Conservation (phyloP, 1,139 yeast genomes). For the Yamadazyma membranifaciens region DNA sequence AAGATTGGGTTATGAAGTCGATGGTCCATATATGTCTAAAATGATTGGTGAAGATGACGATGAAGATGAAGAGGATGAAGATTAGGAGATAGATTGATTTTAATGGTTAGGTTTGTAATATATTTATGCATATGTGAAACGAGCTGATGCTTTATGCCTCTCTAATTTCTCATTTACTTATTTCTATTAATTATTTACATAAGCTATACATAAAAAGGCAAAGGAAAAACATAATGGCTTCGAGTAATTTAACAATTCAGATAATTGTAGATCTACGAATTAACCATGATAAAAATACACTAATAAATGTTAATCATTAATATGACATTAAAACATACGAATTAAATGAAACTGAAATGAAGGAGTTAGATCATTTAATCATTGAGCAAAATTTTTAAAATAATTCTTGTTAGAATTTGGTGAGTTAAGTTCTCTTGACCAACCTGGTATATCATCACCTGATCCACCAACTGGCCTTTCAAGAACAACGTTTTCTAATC, state of each 20-base stretch:
- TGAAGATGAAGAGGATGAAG: conserved; percentile 1
- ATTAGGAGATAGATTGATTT: neutral
- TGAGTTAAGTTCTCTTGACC: conserved; percentile 45
- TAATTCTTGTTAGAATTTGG: conserved; percentile 5
- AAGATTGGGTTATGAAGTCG: conserved; percentile 84
- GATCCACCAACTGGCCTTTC: conserved; percentile 61
- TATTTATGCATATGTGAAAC: neutral
- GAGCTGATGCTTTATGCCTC: neutral
- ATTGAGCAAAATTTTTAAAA: conserved; percentile 4
- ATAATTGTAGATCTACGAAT: neutral
- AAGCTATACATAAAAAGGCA: neutral
- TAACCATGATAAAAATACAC: neutral
- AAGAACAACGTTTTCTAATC: conserved; percentile 53
- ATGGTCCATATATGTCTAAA: conserved; percentile 97
- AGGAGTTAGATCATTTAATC: neutral
- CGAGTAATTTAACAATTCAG: neutral
- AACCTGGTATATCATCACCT: conserved; percentile 77
- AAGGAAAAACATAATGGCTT: neutral
- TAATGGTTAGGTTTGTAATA: neutral
- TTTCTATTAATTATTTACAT: conserved; percentile 2
- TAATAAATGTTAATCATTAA: neutral
- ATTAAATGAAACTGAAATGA: too few species aligned
- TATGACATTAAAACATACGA: conserved; percentile 1
- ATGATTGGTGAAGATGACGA: conserved; percentile 10
- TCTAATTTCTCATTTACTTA: neutral